A percentile compares a stretch with the other conserved stretches of the same genome.
phyloP scores from a whole-genome alignment of 805 yeast genomes.

The Wickerhamiella lipophila region DNA sequence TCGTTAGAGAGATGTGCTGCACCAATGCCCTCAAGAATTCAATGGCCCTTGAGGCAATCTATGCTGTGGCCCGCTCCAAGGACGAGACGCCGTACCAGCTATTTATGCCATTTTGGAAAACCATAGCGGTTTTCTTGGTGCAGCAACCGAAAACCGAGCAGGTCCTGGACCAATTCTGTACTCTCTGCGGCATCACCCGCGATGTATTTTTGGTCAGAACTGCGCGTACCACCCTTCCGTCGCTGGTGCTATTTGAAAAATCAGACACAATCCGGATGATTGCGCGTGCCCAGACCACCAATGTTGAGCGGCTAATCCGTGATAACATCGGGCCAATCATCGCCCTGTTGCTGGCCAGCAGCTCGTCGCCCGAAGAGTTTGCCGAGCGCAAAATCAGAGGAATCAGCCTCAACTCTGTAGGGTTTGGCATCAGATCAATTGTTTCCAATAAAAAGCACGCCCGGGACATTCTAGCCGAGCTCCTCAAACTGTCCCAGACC shows the following conservation, averaged over 20 bases:
- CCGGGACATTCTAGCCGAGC: constrained; percentile 26
- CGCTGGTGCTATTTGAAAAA: constrained; percentile 53
- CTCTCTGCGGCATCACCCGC: constrained; percentile 49
- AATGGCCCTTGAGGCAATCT: constrained; percentile 53
- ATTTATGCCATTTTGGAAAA: constrained; percentile 65
- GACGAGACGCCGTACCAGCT: constrained; percentile 63
- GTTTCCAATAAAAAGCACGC: constrained; percentile 28
- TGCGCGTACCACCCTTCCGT: constrained; percentile 61
- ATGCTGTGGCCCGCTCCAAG: constrained; percentile 44
- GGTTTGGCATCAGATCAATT: constrained; percentile 36
- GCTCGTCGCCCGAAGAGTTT: constrained; percentile 1
- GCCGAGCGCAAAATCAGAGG: constrained; percentile 2
- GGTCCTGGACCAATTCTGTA: constrained; percentile 46
- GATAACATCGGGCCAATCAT: constrained; percentile 2
- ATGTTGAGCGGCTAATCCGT: neutral
- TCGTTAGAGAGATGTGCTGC: constrained; percentile 56
- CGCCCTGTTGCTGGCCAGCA: constrained; percentile 2
- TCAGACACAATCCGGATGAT: constrained; percentile 50
- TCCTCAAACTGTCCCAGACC: constrained; percentile 30
- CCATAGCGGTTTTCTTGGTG: constrained; percentile 51
- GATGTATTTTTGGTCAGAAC: constrained; percentile 56
- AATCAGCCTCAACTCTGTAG: neutral
- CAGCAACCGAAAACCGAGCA: constrained; percentile 38
- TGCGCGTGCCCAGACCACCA: constrained; percentile 29
- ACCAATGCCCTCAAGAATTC: constrained; percentile 52